A percentile compares a stretch with the other conserved stretches of the same genome.
These are phyloP conservation scores for Uronychia binucleata DNA, from an alignment of 73 alveolate genomes.

Conservation along the genomic window DNA sequence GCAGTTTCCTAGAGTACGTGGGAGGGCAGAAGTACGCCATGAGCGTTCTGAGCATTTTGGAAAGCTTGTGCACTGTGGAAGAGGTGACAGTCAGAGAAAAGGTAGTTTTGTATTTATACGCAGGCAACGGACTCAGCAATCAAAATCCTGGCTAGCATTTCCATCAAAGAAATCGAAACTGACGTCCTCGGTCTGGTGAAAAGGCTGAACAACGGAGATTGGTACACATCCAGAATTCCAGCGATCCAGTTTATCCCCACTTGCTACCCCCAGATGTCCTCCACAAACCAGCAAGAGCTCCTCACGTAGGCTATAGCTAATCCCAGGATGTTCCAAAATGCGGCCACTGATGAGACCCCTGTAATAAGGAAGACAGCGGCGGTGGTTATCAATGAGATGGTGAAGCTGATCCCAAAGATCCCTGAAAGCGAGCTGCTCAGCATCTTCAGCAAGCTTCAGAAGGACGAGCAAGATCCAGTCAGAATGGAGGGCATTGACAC, in stretches of 20 bases:
- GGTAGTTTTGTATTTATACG: slow-evolving; percentile 20
- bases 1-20: slow-evolving; percentile 85
- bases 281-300: slow-evolving; percentile 58
- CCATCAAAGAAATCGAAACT: slow-evolving; percentile 66
- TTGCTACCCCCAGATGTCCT: slow-evolving; percentile 61
- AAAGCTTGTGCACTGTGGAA: slow-evolving; percentile 79
- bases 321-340: slow-evolving; percentile 22
- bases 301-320: slow-evolving; percentile 3
- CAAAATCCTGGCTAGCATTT: slow-evolving; percentile 44
- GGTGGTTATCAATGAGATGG: slow-evolving; percentile 46
- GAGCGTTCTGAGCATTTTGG: slow-evolving; percentile 72
- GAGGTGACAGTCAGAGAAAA: slow-evolving; percentile 85
- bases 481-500: slow-evolving; percentile 70
- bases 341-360: slow-evolving; percentile 35
- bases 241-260: slow-evolving; percentile 74
- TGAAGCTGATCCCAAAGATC: slow-evolving; percentile 53
- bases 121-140: slow-evolving; percentile 68
- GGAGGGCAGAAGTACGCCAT: slow-evolving; percentile 86
- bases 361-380: slow-evolving; percentile 75
- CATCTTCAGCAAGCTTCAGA: slow-evolving; percentile 47
- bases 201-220: slow-evolving; percentile 76
- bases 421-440: slow-evolving; percentile 53
- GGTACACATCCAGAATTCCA: slow-evolving; percentile 72
- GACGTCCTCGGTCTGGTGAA: slow-evolving; percentile 59
- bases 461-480: slow-evolving; percentile 74